Evolutionary conservation across 495 filamentous ascomycete species (phyloP), one percentile per base, ranked within the genome.

Genomic region (Penicillium goetzii): DNA sequence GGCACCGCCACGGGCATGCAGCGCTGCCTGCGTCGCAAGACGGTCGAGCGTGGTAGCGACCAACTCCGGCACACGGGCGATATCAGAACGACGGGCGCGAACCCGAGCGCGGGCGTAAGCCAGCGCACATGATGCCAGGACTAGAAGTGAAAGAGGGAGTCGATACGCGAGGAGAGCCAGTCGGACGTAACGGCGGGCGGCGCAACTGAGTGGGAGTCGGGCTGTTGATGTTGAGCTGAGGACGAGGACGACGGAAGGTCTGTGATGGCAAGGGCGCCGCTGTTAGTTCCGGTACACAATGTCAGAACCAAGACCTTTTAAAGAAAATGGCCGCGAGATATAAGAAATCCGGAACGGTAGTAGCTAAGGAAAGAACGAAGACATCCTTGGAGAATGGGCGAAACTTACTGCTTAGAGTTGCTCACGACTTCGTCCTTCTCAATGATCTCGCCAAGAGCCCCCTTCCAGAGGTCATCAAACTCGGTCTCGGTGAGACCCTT

Each of bases 131-230:
- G 86, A 36, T n/a, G 82, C 59, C 4, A 88, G 51, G 43, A 85
- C 77, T 76, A 95, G 68, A 83, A 86, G 69, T 82, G 85, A 84
- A 97, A 97, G 85, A 84, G 89, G 81, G 86, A 96, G 81, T 92
- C 95, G 87, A 97, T 98, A 85, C 89, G 90, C 85, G 85, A 91
- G 88, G 91, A 97, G 77, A 84, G 94, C 86, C 87, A 90, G 89
- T 82, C 91, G 86, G 85, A 96, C 79, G 81, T 92, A 92, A 81
- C 93, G 88, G 81, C 86, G 86, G 91, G 93, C 68, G 80, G 91
- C 86, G 82, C 96, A 99, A 80, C 76, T 70, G 88, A 97, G 82
- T 79, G 93, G 84, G 88, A 98, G 81, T 70, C 89, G 84, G 84
- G 92, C 88, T 88, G 95, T 89, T 80, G 93, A 96, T 78, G 78